Evolutionary conservation across 306 rosid species (phyloP), one percentile per base, ranked within the genome.

Genomic region (Pyrus communis): DNA sequence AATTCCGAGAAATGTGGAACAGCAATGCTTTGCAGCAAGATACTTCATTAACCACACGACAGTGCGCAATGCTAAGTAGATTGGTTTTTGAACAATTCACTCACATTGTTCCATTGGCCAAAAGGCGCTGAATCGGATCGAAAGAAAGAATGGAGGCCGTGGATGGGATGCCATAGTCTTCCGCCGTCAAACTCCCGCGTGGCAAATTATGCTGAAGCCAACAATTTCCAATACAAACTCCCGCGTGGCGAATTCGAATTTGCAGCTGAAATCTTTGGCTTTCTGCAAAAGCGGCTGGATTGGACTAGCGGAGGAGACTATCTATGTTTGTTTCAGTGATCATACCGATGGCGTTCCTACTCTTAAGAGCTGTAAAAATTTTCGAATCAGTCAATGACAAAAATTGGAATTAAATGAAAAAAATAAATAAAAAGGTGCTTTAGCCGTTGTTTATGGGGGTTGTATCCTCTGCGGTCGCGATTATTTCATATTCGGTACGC

Each of bases 41-140:
- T 49, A 80, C 7, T 23, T 69, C 23, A 71, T 17, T 33, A 63
- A 63, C 42, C 18, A 63, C 40, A 0, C 7, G 8, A 28, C 31
- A 4, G 42, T 14, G 31, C 28, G 62, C n/a, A 25, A 45, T 9
- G 74, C 30, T 70, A 67, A 67, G 18, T 73, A 76, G 69, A 74
- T 68, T 69, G 7, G 11, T 74, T 14, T 52, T 71, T 72, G 38
- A 76, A 42, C 54, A 69, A 84, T n/a, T n/a, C n/a, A 88, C 97
- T 85, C 30, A 95, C 98, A 95, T 69, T 22, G 98, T 95, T 35
- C 90, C 25, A 25, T 1, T 25, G 25, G 25, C 25, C 25, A 25
- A 25, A 25, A 25, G 25, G 25, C 25, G 25, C 25, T 25, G 25
- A 25, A 25, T 25, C 25, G 25, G 25, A 1, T 25, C 25, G 25